Conservation (phyloP, 2,329 filamentous ascomycete species). For the Colletotrichum zoysiae region DNA sequence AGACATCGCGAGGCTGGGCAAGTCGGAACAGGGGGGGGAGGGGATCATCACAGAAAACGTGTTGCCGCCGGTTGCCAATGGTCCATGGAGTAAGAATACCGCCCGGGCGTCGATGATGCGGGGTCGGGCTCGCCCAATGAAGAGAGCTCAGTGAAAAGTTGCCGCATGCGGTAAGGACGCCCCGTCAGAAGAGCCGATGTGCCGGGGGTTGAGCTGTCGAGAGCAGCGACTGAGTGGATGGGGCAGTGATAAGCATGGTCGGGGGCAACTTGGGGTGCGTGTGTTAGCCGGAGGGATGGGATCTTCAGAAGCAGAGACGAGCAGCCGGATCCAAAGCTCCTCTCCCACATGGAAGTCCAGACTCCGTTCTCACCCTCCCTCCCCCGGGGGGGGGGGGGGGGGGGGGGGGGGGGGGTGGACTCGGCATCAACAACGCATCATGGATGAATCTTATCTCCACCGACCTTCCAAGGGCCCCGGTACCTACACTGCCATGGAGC, state of each 20-base stretch:
- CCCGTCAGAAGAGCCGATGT: not conserved
- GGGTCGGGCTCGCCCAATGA: constrained; percentile 1
- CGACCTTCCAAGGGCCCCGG: not conserved
- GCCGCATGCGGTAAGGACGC: constrained; percentile 15
- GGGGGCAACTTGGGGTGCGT: constrained; percentile 5
- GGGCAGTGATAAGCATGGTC: constrained; percentile 13
- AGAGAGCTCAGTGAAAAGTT: constrained; percentile 22
- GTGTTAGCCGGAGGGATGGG: not conserved
- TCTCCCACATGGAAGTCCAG: constrained; percentile 8
- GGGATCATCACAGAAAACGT: not conserved
- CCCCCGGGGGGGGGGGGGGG: not conserved
- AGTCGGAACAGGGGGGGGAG: too few relatives aligned
- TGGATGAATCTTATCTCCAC: constrained; percentile 13
- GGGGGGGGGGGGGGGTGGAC: not conserved
- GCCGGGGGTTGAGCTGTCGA: constrained; percentile 7
- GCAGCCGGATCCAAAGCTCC: not conserved
- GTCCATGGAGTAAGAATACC: not conserved
- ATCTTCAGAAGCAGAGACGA: constrained; percentile 10
- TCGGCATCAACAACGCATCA: constrained; percentile 11
- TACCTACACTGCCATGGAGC: not conserved
- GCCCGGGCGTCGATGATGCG: constrained; percentile 7
- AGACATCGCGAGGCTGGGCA: not conserved
- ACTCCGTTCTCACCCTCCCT: not conserved
- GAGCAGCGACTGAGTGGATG: not conserved
- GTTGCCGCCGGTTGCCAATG: constrained; percentile 9